phyloP scores from a whole-genome alignment of 2,329 filamentous ascomycete species.

The Catunica adiposa region DNA sequence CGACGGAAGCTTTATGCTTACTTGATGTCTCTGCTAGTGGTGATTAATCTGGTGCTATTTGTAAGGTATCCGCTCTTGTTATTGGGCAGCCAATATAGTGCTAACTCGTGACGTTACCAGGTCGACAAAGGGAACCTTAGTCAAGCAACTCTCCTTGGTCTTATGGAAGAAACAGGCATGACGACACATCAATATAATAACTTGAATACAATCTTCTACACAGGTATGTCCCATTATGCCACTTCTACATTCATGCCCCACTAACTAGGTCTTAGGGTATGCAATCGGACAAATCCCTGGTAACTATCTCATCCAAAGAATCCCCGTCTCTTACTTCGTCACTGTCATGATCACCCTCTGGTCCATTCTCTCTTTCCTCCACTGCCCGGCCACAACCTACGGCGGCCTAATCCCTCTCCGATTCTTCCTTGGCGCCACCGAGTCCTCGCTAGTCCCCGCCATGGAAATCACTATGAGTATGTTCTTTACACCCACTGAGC shows the following conservation, averaged over 20 bases:
- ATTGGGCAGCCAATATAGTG: too few species aligned
- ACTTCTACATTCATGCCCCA: background rate
- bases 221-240: slow-evolving; percentile 24
- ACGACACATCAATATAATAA: slow-evolving; percentile 30
- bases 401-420: slow-evolving; percentile 15
- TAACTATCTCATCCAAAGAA: slow-evolving; percentile 4
- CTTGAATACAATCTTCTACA: slow-evolving; percentile 34
- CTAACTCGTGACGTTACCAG: background rate
- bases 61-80: too few species aligned
- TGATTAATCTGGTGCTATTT: slow-evolving; percentile 3
- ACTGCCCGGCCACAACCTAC: slow-evolving; percentile 15
- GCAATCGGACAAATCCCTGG: slow-evolving; percentile 8
- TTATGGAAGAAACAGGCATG: slow-evolving; percentile 9
- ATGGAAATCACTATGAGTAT: slow-evolving; percentile 12
- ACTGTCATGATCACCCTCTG: slow-evolving; percentile 8
- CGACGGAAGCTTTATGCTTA: slow-evolving; percentile 1
- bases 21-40: background rate
- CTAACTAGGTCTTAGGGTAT: background rate
- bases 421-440: slow-evolving; percentile 17
- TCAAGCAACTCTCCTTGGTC: slow-evolving; percentile 5
- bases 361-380: slow-evolving; percentile 16
- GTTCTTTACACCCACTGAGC: slow-evolving; percentile 19
- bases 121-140: slow-evolving; percentile 7
- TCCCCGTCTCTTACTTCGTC: slow-evolving; percentile 1
- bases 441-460: slow-evolving; percentile 15